These are phyloP conservation scores for Pyrenopolyporus hunteri DNA, from an alignment of 495 filamentous ascomycete genomes.

Conservation along the genomic window DNA sequence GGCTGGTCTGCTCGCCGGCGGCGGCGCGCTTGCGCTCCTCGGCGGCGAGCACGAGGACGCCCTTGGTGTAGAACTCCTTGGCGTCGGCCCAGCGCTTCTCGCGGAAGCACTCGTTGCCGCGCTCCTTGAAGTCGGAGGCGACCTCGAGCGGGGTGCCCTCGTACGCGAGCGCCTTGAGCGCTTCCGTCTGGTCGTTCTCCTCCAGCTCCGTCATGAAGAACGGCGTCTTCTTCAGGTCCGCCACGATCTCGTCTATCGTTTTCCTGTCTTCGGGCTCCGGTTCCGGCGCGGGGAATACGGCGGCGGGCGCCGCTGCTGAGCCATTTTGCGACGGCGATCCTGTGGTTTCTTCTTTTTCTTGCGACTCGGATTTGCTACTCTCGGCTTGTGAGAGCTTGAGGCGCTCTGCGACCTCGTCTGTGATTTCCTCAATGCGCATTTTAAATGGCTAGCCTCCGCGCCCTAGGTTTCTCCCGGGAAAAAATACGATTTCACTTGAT, in stretches of 20 bases:
- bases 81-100: constrained; percentile 79
- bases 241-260: constrained; percentile 71
- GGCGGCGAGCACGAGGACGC: constrained; percentile 67
- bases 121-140: constrained; percentile 77
- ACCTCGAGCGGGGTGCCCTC: constrained; percentile 88
- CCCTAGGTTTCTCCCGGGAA: neutral
- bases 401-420: constrained; percentile 44
- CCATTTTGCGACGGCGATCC: constrained; percentile 19
- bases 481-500: neutral
- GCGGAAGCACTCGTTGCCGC: constrained; percentile 86
- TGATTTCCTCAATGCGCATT: constrained; percentile 43
- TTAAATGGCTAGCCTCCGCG: neutral
- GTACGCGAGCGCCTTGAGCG: constrained; percentile 85
- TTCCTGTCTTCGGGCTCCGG: constrained; percentile 66
- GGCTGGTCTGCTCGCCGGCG: constrained; percentile 30
- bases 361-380: neutral
- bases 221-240: constrained; percentile 79
- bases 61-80: constrained; percentile 89
- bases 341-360: constrained; percentile 37
- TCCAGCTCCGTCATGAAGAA: constrained; percentile 95
- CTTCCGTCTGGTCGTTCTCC: constrained; percentile 82
- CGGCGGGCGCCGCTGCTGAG: constrained; percentile 8
- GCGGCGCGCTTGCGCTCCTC: constrained; percentile 55
- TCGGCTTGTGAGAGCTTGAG: constrained; percentile 38
- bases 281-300: constrained; percentile 43